phyloP scores from a whole-genome alignment of 768 basidiomycete species.

The Lentinula detonsa region DNA sequence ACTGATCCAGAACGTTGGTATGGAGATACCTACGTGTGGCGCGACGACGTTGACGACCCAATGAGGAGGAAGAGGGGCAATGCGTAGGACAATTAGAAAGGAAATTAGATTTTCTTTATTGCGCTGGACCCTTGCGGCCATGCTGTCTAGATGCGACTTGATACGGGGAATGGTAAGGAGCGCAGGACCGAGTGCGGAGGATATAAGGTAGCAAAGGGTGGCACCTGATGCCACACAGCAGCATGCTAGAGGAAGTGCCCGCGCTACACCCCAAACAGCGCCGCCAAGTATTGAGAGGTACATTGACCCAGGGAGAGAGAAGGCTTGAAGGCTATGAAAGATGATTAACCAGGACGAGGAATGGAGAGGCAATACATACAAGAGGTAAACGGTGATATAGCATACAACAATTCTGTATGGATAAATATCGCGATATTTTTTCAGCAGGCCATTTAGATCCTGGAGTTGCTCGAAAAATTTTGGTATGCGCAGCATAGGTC shows the following conservation, averaged over 20 bases:
- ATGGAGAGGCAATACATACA: slow-evolving; percentile 46
- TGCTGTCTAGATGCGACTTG: slow-evolving; percentile 75
- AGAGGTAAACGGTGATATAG: slow-evolving; percentile 86
- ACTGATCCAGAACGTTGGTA: slow-evolving; percentile 83
- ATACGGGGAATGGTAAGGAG: slow-evolving; percentile 83
- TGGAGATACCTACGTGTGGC: slow-evolving; percentile 85
- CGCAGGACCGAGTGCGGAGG: slow-evolving; percentile 88
- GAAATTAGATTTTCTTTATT: slow-evolving; percentile 76
- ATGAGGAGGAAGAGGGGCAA: slow-evolving; percentile 91
- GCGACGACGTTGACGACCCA: slow-evolving; percentile 94
- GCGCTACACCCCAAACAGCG: slow-evolving; percentile 87
- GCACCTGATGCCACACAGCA: slow-evolving; percentile 90
- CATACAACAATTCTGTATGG: slow-evolving; percentile 81
- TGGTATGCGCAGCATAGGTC: slow-evolving; percentile 72
- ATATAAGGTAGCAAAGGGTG: slow-evolving; percentile 87
- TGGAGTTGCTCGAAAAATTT: slow-evolving; percentile 86
- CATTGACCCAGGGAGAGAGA: slow-evolving; percentile 96
- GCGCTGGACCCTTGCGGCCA: slow-evolving; percentile 70
- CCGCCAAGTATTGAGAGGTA: slow-evolving; percentile 96
- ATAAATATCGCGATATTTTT: slow-evolving; percentile 89
- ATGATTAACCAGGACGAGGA: neutral
- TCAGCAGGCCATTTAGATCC: slow-evolving; percentile 75
- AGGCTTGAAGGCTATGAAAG: slow-evolving; percentile 82
- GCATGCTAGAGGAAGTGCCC: slow-evolving; percentile 86
- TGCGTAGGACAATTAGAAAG: slow-evolving; percentile 91